Conservation (phyloP, 1,284 basidiomycete species). For the Rhodotorula glutinis region DNA sequence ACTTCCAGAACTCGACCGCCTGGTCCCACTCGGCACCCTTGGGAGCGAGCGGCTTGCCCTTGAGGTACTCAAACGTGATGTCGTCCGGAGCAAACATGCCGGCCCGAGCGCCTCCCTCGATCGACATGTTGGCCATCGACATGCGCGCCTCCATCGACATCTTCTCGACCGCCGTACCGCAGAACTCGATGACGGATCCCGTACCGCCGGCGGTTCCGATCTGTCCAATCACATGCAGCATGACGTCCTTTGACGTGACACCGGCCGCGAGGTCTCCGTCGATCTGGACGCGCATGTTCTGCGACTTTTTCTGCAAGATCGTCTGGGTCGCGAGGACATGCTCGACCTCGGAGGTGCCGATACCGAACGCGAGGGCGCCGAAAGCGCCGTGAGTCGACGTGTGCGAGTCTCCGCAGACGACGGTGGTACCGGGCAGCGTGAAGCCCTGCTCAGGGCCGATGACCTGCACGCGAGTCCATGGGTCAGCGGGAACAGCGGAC, state of each 20-base stretch:
- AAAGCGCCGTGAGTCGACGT: constrained; percentile 88
- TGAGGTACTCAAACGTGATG: constrained; percentile 81
- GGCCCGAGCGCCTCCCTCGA: constrained; percentile 83
- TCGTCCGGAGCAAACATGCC: constrained; percentile 96
- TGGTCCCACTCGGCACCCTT: constrained; percentile 87
- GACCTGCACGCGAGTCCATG: constrained; percentile 50
- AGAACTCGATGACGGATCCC: constrained; percentile 88
- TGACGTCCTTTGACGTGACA: constrained; percentile 90
- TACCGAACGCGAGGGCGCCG: constrained; percentile 92
- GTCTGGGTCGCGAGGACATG: constrained; percentile 96
- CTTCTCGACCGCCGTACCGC: constrained; percentile 82
- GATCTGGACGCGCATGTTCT: constrained; percentile 93
- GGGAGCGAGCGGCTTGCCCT: constrained; percentile 73
- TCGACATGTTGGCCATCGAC: constrained; percentile 98
- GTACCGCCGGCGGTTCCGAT: constrained; percentile 95
- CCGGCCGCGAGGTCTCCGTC: constrained; percentile 81
- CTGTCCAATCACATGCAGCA: constrained; percentile 87
- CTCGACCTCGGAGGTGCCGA: constrained; percentile 94
- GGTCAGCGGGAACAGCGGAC: neutral
- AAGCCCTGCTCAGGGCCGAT: constrained; percentile 97
- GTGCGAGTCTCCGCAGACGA: constrained; percentile 94
- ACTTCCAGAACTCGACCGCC: constrained; percentile 84
- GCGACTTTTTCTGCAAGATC: constrained; percentile 82
- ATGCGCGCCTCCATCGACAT: constrained; percentile 93
- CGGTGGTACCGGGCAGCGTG: constrained; percentile 87